phyloP scores from a whole-genome alignment of 805 yeast genomes.

The Barnettozyma botsteinii region DNA sequence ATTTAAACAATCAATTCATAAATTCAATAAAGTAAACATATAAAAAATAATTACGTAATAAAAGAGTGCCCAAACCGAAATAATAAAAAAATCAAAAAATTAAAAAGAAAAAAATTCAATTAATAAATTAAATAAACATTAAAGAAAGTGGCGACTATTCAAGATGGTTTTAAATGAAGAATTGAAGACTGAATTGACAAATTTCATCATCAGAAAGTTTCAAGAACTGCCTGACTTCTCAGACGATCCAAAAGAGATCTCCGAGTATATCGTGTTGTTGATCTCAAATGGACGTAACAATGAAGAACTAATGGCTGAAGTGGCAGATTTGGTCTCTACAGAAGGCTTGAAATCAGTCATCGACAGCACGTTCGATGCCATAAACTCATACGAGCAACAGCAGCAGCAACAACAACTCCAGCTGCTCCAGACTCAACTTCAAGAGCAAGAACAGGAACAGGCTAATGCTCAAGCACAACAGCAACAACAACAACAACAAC shows the following conservation, averaged over 20 bases:
- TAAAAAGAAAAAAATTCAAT: not conserved
- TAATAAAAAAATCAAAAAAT: not conserved
- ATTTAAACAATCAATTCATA: too few relatives aligned
- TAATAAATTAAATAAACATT: not conserved
- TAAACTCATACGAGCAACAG: conserved; percentile 23
- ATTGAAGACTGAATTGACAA: conserved; percentile 37
- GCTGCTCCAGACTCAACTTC: too few relatives aligned
- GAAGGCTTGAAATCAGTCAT: conserved; percentile 55
- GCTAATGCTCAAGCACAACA: conserved; percentile 1
- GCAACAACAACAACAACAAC: not conserved
- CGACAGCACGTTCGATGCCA: conserved; percentile 50
- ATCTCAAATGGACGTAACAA: conserved; percentile 63
- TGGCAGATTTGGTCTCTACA: conserved; percentile 54
- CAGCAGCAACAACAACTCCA: conserved; percentile 6
- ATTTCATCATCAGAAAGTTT: conserved; percentile 37
- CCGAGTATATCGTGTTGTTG: conserved; percentile 68
- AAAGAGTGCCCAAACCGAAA: too few relatives aligned
- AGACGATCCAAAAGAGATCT: conserved; percentile 55
- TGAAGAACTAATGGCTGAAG: conserved; percentile 53
- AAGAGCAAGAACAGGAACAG: too few relatives aligned
- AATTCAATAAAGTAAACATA: not conserved
- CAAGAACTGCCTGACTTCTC: conserved; percentile 35
- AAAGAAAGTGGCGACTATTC: not conserved
- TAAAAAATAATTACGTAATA: too few relatives aligned
- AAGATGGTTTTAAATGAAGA: conserved; percentile 20